These are phyloP conservation scores for Phytophthora litchii DNA, from an alignment of 352 stramenopile species.

Conservation along the genomic window DNA sequence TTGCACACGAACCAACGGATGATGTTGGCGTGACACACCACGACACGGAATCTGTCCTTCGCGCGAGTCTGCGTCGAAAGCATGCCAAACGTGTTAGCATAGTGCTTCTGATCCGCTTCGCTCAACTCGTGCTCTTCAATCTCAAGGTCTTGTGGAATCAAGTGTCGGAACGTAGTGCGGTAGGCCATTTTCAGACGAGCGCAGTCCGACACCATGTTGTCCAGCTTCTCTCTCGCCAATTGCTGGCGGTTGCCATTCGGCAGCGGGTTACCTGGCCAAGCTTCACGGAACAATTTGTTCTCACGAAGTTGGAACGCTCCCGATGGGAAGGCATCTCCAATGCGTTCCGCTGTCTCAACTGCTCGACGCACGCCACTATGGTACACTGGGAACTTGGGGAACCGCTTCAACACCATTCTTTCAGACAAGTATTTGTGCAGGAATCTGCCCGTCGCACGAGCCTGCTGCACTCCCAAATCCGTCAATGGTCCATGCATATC, in stretches of 20 bases:
- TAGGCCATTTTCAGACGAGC: conserved; percentile 68
- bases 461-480: conserved; percentile 57
- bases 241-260: conserved; percentile 69
- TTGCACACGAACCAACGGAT: conserved; percentile 80
- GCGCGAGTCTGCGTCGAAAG: conserved; percentile 42
- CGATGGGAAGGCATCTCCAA: conserved; percentile 47
- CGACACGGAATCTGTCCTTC: conserved; percentile 57
- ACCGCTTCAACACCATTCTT: conserved; percentile 61
- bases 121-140: conserved; percentile 51
- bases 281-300: conserved; percentile 75
- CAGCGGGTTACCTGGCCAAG: conserved; percentile 69
- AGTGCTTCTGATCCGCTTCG: conserved; percentile 53
- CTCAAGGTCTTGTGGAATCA: conserved; percentile 68
- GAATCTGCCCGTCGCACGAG: conserved; percentile 52
- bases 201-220: conserved; percentile 77
- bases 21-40: conserved; percentile 76
- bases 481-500: conserved; percentile 66
- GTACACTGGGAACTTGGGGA: conserved; percentile 60
- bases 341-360: conserved; percentile 54
- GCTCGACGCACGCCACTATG: conserved; percentile 63
- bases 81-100: conserved; percentile 55
- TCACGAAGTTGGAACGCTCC: conserved; percentile 48
- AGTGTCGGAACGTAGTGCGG: conserved; percentile 69
- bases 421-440: conserved; percentile 52
- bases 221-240: conserved; percentile 67